Evolutionary conservation across 75 land plant genomes (phyloP), one percentile per base, ranked within the genome.

Genomic region (Cryptomeria japonica): DNA sequence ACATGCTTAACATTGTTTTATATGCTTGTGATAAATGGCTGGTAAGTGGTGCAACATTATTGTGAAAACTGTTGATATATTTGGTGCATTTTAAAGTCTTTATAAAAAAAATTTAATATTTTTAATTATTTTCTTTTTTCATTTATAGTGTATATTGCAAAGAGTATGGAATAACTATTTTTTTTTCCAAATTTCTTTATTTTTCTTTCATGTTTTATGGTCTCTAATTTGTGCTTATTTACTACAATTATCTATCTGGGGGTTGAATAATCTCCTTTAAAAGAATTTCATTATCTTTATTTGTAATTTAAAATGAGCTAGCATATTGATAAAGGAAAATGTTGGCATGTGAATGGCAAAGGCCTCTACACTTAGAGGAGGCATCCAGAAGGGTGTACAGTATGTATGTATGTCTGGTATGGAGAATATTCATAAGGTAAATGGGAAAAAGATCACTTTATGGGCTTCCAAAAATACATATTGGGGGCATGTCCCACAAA

Each of bases 21-120:
- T 95, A 97, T 95, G 99, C 99, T 25, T 97, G 99, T 78, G 97
- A 98, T 88, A 98, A 98, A 86, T 98, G 99, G 99, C 97, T 98
- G 87, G 99, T 97, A 93, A 93, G 99, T 91, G 84, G 49, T 77
- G 11, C 32, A 53, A 44, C 42, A 3, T 51, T 44, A 13, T 73
- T 28, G 39, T 18, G 75, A 51, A 19, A 13, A 25, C 44, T 88
- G 3, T 5, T 0, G 85, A 70, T 18, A 32, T n/a, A 25, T 83
- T 41, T 86, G 47, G 38, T 53, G 87, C 13, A 37, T 86, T 31
- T 86, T 72, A 73, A 36, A 73, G 25, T 39, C 38, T 41, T 37
- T 2, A 28, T 70, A 22, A 22, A 28, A n/a, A 28, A 3, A 28
- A 3, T 42, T 8, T 2, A 16, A 25, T 19, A 28, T 25, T 41